Evolutionary conservation across 345 rosid species (phyloP).

Genomic region (Euphorbia tirucalli): DNA sequence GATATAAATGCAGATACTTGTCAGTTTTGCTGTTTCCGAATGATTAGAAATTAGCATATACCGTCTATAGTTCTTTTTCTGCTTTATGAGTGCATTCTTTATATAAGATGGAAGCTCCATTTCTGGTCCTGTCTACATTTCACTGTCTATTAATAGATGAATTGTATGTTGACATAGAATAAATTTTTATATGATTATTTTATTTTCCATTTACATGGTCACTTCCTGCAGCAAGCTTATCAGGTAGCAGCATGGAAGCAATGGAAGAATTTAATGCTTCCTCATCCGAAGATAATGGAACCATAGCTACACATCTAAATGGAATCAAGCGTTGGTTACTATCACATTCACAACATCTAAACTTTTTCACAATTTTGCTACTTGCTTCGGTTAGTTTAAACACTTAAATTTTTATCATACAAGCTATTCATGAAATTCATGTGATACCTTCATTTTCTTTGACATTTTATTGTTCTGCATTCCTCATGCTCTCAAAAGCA

Average conservation of each 20-base stretch:
- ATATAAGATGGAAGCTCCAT: neutral
- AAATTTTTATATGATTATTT: neutral
- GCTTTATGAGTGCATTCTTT: neutral
- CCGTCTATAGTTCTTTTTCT: neutral
- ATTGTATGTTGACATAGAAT: neutral
- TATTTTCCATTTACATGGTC: conserved; percentile 1
- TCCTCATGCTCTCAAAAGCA: neutral
- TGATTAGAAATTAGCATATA: neutral
- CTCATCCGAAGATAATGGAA: conserved; percentile 55
- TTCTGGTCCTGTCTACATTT: neutral
- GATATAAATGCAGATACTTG: neutral
- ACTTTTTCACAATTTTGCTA: conserved; percentile 81
- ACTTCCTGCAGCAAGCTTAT: conserved; percentile 55
- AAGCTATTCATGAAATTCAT: neutral
- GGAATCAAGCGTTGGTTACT: conserved; percentile 62
- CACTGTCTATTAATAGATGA: neutral
- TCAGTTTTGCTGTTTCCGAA: neutral
- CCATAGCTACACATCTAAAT: conserved; percentile 48
- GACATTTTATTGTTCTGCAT: neutral
- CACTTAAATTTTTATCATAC: neutral
- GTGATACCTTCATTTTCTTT: neutral
- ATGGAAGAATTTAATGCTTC: conserved; percentile 72
- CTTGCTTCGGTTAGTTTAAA: conserved; percentile 86
- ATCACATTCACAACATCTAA: conserved; percentile 73
- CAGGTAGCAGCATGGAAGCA: conserved; percentile 63